These are phyloP conservation scores for Solanum peruvianum DNA, from an alignment of 257 asterid genomes.

Conservation along the genomic window DNA sequence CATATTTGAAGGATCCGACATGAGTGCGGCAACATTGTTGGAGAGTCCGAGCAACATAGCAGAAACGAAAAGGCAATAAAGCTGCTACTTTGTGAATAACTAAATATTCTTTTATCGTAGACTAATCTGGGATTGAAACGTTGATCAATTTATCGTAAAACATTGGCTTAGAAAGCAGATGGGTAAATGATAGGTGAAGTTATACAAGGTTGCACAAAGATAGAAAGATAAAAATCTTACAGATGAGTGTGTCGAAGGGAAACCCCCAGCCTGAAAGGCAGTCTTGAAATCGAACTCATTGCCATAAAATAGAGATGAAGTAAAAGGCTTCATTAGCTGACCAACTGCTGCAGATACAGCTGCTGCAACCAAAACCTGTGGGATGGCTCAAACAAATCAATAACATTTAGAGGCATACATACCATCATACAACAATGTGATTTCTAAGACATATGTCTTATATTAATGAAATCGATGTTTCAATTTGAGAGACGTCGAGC, in stretches of 20 bases:
- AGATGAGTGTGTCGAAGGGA: slow-evolving; percentile 94
- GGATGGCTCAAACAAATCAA: neutral
- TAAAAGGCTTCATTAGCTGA: slow-evolving; percentile 65
- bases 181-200: neutral
- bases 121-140: neutral
- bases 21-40: neutral
- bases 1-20: neutral
- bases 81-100: neutral
- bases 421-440: neutral
- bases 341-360: slow-evolving; percentile 69
- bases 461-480: neutral
- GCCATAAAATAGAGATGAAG: slow-evolving; percentile 45
- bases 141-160: neutral
- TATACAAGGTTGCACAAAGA: neutral
- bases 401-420: neutral
- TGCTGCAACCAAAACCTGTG: slow-evolving; percentile 72
- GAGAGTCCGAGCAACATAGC: neutral
- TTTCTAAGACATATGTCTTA: neutral
- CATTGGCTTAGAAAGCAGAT: neutral
- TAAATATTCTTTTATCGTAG: neutral
- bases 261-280: slow-evolving; percentile 64
- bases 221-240: slow-evolving; percentile 16
- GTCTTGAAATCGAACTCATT: slow-evolving; percentile 40
- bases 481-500: neutral
- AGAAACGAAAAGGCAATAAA: neutral